Conservation (phyloP, 768 basidiomycete genomes). For the Kwoniella mangroviensis region DNA sequence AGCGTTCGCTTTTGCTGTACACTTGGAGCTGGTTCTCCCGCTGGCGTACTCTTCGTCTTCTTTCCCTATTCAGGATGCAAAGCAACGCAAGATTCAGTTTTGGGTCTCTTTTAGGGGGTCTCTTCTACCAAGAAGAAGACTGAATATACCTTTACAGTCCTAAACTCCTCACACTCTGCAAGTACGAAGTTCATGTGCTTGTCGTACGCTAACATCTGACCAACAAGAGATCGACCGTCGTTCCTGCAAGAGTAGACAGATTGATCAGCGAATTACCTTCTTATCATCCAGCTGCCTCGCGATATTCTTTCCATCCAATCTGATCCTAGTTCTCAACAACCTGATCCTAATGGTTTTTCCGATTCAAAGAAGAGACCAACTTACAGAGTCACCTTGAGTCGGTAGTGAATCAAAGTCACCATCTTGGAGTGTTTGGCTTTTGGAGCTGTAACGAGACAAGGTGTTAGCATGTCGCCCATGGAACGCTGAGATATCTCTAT, state of each 20-base stretch:
- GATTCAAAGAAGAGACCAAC: conserved; percentile 20
- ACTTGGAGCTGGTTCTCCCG: conserved; percentile 61
- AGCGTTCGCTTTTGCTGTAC: conserved; percentile 96
- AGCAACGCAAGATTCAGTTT: background rate
- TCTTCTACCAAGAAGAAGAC: background rate
- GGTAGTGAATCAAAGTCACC: conserved; percentile 96
- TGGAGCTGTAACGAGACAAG: conserved; percentile 62
- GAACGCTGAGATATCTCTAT: no score
- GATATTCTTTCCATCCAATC: no score
- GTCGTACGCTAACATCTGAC: conserved; percentile 99
- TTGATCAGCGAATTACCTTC: no score
- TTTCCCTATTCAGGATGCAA: conserved; percentile 58
- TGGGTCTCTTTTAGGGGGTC: no score
- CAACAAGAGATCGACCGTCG: conserved; percentile 93
- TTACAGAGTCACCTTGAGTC: conserved; percentile 92
- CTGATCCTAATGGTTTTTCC: background rate
- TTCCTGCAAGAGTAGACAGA: conserved; percentile 39
- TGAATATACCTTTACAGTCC: conserved; percentile 82
- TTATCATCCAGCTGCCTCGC: no score
- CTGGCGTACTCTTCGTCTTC: conserved; percentile 64
- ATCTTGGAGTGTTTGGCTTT: conserved; percentile 98
- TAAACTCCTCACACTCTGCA: conserved; percentile 97
- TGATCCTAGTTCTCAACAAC: no score
- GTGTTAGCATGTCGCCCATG: background rate
- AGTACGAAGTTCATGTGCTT: conserved; percentile 99